Evolutionary conservation across 75 land plant genomes (phyloP).

Genomic region (Adiantum capillusveneris): DNA sequence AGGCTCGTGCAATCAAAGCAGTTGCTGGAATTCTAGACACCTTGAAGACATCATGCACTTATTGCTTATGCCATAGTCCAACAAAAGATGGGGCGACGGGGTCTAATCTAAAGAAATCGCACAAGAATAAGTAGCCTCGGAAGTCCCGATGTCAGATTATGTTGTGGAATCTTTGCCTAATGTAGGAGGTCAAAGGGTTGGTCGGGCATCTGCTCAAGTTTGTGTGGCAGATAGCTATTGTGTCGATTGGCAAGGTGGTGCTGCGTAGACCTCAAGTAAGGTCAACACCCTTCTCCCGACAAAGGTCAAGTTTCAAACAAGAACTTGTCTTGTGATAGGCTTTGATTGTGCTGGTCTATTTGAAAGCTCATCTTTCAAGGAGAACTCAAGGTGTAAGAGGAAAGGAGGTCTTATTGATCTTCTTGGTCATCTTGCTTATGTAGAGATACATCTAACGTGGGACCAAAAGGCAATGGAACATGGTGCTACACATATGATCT

Average conservation of each 20-base stretch:
- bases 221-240: too few species aligned
- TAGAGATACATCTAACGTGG: too few species aligned
- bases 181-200: neutral
- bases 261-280: neutral
- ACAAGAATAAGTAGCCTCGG: neutral
- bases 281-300: too few species aligned
- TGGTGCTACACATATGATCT: too few species aligned
- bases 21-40: neutral
- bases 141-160: neutral
- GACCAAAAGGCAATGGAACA: too few species aligned
- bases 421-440: too few species aligned
- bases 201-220: neutral
- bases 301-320: too few species aligned
- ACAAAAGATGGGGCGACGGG: neutral
- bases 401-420: too few species aligned
- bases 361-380: too few species aligned
- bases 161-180: neutral
- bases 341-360: too few species aligned
- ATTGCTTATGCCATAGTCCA: neutral
- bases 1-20: constrained; percentile 4
- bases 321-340: too few species aligned
- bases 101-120: neutral
- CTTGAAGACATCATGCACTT: neutral
- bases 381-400: too few species aligned
- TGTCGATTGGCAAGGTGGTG: neutral